Evolutionary conservation across 2,329 filamentous ascomycete genomes (phyloP).

Genomic region (Calcarisporium arbuscula): DNA sequence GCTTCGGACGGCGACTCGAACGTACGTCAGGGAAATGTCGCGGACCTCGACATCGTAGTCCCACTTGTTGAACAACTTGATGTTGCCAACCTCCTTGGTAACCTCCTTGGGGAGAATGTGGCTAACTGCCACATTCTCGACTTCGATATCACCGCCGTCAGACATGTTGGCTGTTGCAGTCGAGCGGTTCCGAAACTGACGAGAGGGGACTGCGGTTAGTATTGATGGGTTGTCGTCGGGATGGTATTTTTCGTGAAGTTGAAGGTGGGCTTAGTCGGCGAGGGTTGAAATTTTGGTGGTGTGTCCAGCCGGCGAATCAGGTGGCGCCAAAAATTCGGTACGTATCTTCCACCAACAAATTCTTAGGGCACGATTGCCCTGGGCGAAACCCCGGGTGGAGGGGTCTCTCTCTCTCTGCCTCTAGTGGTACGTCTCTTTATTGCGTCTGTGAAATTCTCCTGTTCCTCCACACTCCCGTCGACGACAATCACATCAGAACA

Average conservation of each 20-base stretch:
- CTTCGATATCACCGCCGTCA: slow-evolving; percentile 91
- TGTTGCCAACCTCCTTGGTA: slow-evolving; percentile 77
- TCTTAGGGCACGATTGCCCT: slow-evolving; percentile 39
- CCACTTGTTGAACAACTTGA: slow-evolving; percentile 98
- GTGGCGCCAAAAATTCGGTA: slow-evolving; percentile 16
- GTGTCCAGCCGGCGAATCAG: slow-evolving; percentile 30
- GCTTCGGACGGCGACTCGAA: slow-evolving; percentile 14
- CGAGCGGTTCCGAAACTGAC: slow-evolving; percentile 29
- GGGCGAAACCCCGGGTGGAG: slow-evolving; percentile 22
- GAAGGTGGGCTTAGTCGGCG: slow-evolving; percentile 25
- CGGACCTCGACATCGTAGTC: slow-evolving; percentile 98
- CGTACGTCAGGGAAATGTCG: slow-evolving; percentile 98
- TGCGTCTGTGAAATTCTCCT: slow-evolving; percentile 22
- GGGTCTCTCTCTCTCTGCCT: slow-evolving; percentile 12
- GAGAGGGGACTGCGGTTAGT: slow-evolving; percentile 30
- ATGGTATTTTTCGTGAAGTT: slow-evolving; percentile 29
- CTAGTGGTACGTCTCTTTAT: slow-evolving; percentile 23
- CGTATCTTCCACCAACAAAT: slow-evolving; percentile 20
- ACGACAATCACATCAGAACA: slow-evolving; percentile 35
- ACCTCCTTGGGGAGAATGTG: slow-evolving; percentile 90
- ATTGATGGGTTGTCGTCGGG: slow-evolving; percentile 31
- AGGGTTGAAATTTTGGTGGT: slow-evolving; percentile 32
- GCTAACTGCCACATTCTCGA: slow-evolving; percentile 70
- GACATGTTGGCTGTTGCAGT: slow-evolving; percentile 65
- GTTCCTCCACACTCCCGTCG: slow-evolving; percentile 29